Conservation (phyloP, 306 rosid species). For the Rosa multiflora region DNA sequence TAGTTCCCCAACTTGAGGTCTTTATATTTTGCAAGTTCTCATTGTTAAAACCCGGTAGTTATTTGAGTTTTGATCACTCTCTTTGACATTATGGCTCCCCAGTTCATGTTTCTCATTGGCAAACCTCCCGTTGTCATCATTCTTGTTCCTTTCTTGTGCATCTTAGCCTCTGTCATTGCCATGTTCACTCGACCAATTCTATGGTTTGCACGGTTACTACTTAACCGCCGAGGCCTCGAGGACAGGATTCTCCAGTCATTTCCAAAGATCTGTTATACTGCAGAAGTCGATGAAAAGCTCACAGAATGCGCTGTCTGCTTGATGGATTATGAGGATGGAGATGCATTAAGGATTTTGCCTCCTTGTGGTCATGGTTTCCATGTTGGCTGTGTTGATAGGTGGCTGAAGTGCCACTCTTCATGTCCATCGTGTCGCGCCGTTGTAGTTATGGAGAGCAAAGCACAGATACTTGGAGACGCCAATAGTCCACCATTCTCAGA, state of each 20-base stretch:
- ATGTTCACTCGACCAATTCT: background rate
- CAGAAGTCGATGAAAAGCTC: slow-evolving; percentile 2
- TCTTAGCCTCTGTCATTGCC: background rate
- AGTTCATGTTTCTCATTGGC: background rate
- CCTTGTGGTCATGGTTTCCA: slow-evolving; percentile 35
- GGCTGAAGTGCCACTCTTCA: slow-evolving; percentile 24
- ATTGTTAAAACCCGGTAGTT: background rate
- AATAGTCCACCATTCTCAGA: background rate
- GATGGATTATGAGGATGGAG: slow-evolving; percentile 33
- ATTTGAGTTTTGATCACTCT: background rate
- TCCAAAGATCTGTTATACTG: slow-evolving; percentile 1
- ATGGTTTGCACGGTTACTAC: slow-evolving; percentile 15
- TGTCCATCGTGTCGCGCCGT: slow-evolving; percentile 21
- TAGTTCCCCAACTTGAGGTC: background rate
- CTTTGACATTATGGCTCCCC: slow-evolving; percentile 3
- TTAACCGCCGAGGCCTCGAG: slow-evolving; percentile 1
- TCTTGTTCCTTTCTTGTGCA: background rate
- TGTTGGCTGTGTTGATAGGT: slow-evolving; percentile 20
- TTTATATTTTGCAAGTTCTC: background rate
- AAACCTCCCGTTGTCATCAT: background rate
- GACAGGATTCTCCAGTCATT: slow-evolving; percentile 7
- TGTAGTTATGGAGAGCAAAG: slow-evolving; percentile 1
- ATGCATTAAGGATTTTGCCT: slow-evolving; percentile 21
- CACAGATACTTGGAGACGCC: too few species aligned
- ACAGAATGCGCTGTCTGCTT: slow-evolving; percentile 30